Base-by-base conservation (phyloP, 208 protist species). In the Lotmaria passim region DNA sequence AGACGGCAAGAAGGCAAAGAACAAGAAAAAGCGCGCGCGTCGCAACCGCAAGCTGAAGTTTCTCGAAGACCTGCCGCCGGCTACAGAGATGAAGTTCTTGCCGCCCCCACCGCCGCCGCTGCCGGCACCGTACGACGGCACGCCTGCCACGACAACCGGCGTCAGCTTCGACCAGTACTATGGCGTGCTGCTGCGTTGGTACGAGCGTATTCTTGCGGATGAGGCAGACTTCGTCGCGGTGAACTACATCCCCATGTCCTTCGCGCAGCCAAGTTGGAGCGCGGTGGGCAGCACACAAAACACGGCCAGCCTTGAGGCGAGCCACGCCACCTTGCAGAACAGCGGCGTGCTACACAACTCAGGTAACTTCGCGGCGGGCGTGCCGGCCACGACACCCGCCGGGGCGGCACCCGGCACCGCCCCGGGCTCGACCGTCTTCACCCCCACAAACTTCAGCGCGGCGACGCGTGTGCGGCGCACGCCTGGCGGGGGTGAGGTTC, bases 131-230 rank as follows among this genome's bases (percentile, higher is more conserved):
- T 44, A 59, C 46, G 62, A 41, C 33, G 21, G 6, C 24, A 7
- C 34, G 17, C 0, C 12, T 0, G 11, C 59, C 14, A 28, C 59
- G 59, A n/a, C 28, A 21, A 23, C 56, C n/a, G 26, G 38, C 23
- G 14, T 63, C 10, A 28, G 21, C 53, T 64, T 63, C 63, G 50
- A 65, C 39, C n/a, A 33, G 31, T 79, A 70, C 63, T 73, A 65
- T 48, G 38, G 10, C 1, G 57, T 76, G 55, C 67, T 83, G 26
- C 28, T 75, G 52, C 74, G 85, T 0, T 90, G 85, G 85, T 90
- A 90, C 64, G 70, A 76, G 23, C 81, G 85, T 47, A 58, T 68
- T 8, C 50, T 85, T 7, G 78, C 72, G 6, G 72, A 72, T 23
- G 84, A 90, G 63, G 65, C 28, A 23, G 77, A 76, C 59, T 83